Evolutionary conservation across 345 rosid genomes (phyloP), one percentile per base, ranked within the genome.

Genomic region (Lepidium aucheri): DNA sequence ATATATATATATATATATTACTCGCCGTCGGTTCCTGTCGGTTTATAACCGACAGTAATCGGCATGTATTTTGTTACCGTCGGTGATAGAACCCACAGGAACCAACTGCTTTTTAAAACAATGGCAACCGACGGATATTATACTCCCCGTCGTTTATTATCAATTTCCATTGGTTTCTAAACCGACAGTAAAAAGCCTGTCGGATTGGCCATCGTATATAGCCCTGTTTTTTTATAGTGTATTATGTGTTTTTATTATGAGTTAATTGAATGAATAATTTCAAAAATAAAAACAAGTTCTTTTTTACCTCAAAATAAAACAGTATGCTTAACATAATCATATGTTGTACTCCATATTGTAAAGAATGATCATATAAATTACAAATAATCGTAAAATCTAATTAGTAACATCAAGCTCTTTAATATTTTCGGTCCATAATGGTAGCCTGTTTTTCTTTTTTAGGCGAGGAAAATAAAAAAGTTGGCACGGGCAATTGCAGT

Each of bases 401-500:
- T 14, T 60, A 20, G 6, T 22, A 53, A 9, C 44, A 53, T 52
- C 44, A 43, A 34, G 20, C 10, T 41, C 52, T 43, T 18, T 16
- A 63, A 35, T 39, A 17, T 35, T 39, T 55, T 13, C n/a, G n/a
- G 53, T 61, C 53, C 24, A 53, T 44, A 60, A 28, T 44, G 53
- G 58, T 63, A 63, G 70, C 70, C 59, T 65, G 50, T 41, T 51
- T 43, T 53, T 38, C 50, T 49, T 57, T 60, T 51, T 35, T 18
- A 16, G 72, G 67, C 47, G 42, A 51, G 9, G 61, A 45, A 26
- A 67, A 59, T 42, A 56, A 58, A 38, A 38, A 72, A 40, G 46
- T 65, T 72, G 76, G 77, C 77, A 73, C 72, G 77, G 68, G 77
- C 38, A 49, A 59, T 44, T 51, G 67, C 35, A 43, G 26, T 53